Evolutionary conservation across 352 stramenopile genomes (phyloP).

Genomic region (Globisporangium nagaii): DNA sequence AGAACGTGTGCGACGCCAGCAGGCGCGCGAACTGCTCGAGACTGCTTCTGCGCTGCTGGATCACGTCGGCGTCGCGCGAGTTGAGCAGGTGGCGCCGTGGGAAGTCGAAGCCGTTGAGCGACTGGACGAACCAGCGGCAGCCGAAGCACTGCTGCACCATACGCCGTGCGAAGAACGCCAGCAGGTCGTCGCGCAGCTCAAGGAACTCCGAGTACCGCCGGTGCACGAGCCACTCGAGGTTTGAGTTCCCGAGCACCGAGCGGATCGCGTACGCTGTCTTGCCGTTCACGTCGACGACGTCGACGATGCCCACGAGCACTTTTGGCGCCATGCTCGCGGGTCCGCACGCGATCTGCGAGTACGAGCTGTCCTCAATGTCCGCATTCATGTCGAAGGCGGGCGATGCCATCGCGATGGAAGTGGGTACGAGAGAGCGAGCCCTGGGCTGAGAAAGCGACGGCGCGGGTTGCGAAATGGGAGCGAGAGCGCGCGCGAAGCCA

Average conservation of each 20-base stretch:
- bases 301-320: slow-evolving; percentile 37
- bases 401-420: neutral
- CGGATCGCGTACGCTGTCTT: slow-evolving; percentile 47
- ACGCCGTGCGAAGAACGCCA: slow-evolving; percentile 35
- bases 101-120: slow-evolving; percentile 52
- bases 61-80: slow-evolving; percentile 36
- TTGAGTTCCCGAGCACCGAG: slow-evolving; percentile 28
- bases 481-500: neutral
- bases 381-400: neutral
- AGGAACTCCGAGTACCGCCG: slow-evolving; percentile 74
- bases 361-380: slow-evolving; percentile 15
- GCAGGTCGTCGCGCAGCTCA: slow-evolving; percentile 39
- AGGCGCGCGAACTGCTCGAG: slow-evolving; percentile 57
- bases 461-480: neutral
- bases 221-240: slow-evolving; percentile 53
- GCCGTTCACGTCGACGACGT: slow-evolving; percentile 8
- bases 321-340: slow-evolving; percentile 42
- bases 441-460: too few species aligned
- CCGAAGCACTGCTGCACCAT: slow-evolving; percentile 63
- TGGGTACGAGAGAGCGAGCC: too few species aligned
- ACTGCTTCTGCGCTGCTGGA: slow-evolving; percentile 35
- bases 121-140: slow-evolving; percentile 66
- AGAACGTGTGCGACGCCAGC: slow-evolving; percentile 68
- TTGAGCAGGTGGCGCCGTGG: slow-evolving; percentile 51
- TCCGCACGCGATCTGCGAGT: slow-evolving; percentile 50